A percentile compares a stretch with the other conserved stretches of the same genome.
Evolutionary conservation across 139 green algal genomes (phyloP).

Genomic region (Chlorella sp.): DNA sequence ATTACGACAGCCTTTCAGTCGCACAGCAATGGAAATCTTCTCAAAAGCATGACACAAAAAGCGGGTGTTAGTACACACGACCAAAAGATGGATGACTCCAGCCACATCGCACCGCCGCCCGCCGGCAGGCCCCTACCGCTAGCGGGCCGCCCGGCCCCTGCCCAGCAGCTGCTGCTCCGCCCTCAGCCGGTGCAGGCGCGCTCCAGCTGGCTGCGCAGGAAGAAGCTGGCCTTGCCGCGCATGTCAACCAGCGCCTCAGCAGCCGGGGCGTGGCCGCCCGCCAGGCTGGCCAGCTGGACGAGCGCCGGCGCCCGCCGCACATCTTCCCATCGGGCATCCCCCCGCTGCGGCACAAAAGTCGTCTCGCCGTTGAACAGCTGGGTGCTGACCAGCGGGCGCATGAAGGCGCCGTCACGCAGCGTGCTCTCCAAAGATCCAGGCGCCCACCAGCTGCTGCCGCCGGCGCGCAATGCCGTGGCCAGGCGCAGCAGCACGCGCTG

Average conservation of each 20-base stretch:
- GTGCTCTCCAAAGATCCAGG: neutral
- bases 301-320: neutral
- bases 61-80: too few relatives aligned
- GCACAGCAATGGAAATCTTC: too few relatives aligned
- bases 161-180: too few relatives aligned
- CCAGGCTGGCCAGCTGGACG: conserved; percentile 31
- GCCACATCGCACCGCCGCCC: too few relatives aligned
- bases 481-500: neutral
- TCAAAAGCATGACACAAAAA: too few relatives aligned
- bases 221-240: conserved; percentile 44
- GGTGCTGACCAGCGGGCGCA: conserved; percentile 32
- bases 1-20: too few relatives aligned
- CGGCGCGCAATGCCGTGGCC: neutral
- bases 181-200: conserved; percentile 29
- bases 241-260: conserved; percentile 53
- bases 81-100: too few relatives aligned
- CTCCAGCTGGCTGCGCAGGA: conserved; percentile 57
- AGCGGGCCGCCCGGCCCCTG: too few relatives aligned
- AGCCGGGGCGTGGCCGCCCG: conserved; percentile 27
- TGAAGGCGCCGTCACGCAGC: neutral
- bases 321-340: neutral
- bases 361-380: conserved; percentile 56
- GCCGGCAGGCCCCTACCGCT: too few relatives aligned
- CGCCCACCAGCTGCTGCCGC: neutral
- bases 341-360: conserved; percentile 16